phyloP scores from a whole-genome alignment of 2,329 filamentous ascomycete genomes.

The Beauveria brongniartii region DNA sequence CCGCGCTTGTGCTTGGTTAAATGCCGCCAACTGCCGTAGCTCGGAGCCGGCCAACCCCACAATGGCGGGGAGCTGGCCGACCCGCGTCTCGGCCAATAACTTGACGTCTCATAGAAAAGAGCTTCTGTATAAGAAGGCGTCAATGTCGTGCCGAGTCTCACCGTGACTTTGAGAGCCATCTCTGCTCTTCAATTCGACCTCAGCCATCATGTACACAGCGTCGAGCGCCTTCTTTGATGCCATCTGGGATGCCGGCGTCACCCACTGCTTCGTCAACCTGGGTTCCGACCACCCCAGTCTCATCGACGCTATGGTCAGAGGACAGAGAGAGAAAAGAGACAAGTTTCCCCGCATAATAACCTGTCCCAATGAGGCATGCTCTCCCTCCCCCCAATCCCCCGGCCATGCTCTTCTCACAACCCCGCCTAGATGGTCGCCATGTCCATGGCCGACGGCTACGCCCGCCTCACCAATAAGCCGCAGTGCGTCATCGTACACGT shows the following conservation, averaged over 20 bases:
- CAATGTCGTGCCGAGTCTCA: too few species aligned
- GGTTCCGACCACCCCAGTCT: conserved; percentile 70
- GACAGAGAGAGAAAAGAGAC: conserved; percentile 56
- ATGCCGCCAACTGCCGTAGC: neutral
- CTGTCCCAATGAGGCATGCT: conserved; percentile 65
- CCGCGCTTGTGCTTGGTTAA: neutral
- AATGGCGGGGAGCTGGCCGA: neutral
- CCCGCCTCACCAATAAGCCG: conserved; percentile 60
- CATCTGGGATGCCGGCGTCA: conserved; percentile 60
- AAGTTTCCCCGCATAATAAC: conserved; percentile 68
- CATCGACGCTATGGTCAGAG: conserved; percentile 73
- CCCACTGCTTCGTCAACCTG: conserved; percentile 55
- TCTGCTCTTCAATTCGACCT: neutral
- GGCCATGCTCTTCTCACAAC: neutral
- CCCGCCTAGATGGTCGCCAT: conserved; percentile 65
- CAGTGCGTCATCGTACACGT: conserved; percentile 76
- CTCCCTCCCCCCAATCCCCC: neutral
- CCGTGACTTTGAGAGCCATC: too few species aligned
- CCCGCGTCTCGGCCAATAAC: neutral
- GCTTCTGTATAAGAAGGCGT: neutral
- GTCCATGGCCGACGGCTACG: conserved; percentile 78
- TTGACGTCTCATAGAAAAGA: neutral
- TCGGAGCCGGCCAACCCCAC: conserved; percentile 1
- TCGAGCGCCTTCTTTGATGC: conserved; percentile 79
- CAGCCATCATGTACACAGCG: conserved; percentile 55